Conservation (phyloP, 2,329 filamentous ascomycete species). For the Stagonosporopsis chrysanthemi region DNA sequence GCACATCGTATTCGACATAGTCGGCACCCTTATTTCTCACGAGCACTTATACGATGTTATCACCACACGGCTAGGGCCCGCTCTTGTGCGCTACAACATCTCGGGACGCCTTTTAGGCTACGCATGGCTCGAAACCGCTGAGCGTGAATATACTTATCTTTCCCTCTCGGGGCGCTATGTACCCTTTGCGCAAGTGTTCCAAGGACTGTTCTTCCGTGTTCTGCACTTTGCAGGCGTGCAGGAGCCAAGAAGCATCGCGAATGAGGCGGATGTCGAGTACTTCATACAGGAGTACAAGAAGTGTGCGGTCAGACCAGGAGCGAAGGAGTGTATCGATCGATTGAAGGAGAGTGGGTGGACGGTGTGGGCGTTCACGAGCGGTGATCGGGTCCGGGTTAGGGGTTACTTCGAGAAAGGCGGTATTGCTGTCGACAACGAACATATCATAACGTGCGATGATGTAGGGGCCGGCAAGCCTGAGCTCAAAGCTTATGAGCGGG, state of each 20-base stretch:
- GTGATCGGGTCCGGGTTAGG: conserved; percentile 58
- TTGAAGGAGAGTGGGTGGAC: conserved; percentile 58
- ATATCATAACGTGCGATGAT: conserved; percentile 61
- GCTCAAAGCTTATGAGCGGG: conserved; percentile 55
- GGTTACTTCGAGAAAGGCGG: conserved; percentile 61
- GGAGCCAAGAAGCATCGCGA: conserved; percentile 54
- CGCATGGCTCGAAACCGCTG: conserved; percentile 57
- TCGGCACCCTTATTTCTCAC: conserved; percentile 61
- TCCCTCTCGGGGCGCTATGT: conserved; percentile 55
- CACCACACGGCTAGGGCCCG: conserved; percentile 52
- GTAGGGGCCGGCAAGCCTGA: conserved; percentile 60
- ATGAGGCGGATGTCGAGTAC: conserved; percentile 52
- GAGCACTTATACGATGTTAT: conserved; percentile 55
- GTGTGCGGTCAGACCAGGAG: conserved; percentile 47
- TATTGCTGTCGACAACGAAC: conserved; percentile 59
- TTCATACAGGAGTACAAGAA: conserved; percentile 52
- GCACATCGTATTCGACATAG: conserved; percentile 50
- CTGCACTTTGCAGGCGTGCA: conserved; percentile 55
- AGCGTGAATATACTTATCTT: conserved; percentile 61
- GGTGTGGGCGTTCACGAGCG: conserved; percentile 63
- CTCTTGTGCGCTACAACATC: conserved; percentile 51
- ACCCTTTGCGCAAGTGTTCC: conserved; percentile 54
- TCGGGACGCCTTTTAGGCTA: conserved; percentile 56
- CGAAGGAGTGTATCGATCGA: conserved; percentile 53
- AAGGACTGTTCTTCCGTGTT: conserved; percentile 58